Evolutionary conservation across 2,329 filamentous ascomycete genomes (phyloP), one percentile per base, ranked within the genome.

Genomic region (Cercospora sp.): DNA sequence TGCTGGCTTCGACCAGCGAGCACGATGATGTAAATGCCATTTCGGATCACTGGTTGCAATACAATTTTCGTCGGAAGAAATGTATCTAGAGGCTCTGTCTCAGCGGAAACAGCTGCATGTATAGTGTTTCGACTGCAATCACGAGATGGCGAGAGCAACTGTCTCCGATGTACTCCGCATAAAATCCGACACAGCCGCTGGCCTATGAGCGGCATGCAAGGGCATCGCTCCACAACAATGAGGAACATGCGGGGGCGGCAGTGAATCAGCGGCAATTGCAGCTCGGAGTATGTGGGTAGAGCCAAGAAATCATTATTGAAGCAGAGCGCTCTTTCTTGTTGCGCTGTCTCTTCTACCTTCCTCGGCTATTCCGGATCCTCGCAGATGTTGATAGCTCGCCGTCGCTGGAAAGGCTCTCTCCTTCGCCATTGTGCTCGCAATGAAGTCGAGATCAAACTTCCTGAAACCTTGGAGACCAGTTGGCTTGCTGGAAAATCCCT

Each of bases 71-170:
- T 20, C 18, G 12, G 10, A 51, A 51, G 10, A 8, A 6, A 6
- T 12, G 45, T 9, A 12, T 9, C 8, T 26, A 16, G 7, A 51
- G n/a, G 9, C 9, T 26, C 45, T 51, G 48, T 23, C 23, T 23
- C 48, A 48, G 42, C n/a, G 48, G 48, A 13, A 28, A 8, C 2
- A 12, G 48, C 20, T 53, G 12, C 23, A 28, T 53, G 48, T 53
- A 13, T 28, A 53, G 23, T 26, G 23, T 13, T 48, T 28, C 23
- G 23, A 23, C 48, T n/a, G 16, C 48, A 16, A 30, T 62, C 60
- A 62, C 10, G 60, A 48, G 60, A 62, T 48, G 60, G 60, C 36
- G 40, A 62, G 36, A 62, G 23, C 36, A 62, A 48, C 16, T 20
- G 60, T 12, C 16, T 31, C 13, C 36, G 60, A 26, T 51, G 16